Evolutionary conservation across 768 basidiomycete species (phyloP), one percentile per base, ranked within the genome.

Genomic region (Porpolomopsis calyptriformis): DNA sequence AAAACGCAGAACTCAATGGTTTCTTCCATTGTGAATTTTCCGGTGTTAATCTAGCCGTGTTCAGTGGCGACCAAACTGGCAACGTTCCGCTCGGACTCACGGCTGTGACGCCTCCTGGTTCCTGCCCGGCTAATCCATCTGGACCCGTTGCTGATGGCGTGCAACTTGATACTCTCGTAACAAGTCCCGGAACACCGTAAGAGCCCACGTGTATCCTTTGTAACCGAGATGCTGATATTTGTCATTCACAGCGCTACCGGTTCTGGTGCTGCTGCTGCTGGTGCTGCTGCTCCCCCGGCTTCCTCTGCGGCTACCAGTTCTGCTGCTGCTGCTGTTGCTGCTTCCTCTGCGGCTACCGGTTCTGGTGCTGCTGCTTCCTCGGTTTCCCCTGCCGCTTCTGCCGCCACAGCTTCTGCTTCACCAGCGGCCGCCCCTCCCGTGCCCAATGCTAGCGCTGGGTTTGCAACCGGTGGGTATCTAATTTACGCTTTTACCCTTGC

Each of bases 21-120:
- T 60, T 76, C n/a, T 74, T 75, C 68, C 73, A 76, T 38, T 74
- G 72, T 50, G 71, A 76, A 54, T 73, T 72, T 51, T 55, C 56
- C 1, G 64, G 70, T 8, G 63, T 68, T 0, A 63, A 72, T 44
- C 66, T 67, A 50, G 54, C 66, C 14, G 55, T 59, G 14, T 73
- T 75, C 53, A 67, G 61, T 20, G 66, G 67, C 34, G 66, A 66
- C 33, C 60, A 63, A 22, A 57, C 64, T 4, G 73, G 73, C 2
- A 76, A 70, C 33, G 58, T 72, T 45, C 73, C 73, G 4, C 68
- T 73, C 45, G 72, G 72, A 16, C 56, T 59, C 11, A 56, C 41
- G 1, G 58, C 64, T 11, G 56, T 72, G n/a, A 66, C 57, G 53
- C 70, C 71, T 2, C 61, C 68, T 11, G 71, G 72, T 1, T 71